Conservation (phyloP, 148 eudicot genomes). For the Selenicereus undatus region DNA sequence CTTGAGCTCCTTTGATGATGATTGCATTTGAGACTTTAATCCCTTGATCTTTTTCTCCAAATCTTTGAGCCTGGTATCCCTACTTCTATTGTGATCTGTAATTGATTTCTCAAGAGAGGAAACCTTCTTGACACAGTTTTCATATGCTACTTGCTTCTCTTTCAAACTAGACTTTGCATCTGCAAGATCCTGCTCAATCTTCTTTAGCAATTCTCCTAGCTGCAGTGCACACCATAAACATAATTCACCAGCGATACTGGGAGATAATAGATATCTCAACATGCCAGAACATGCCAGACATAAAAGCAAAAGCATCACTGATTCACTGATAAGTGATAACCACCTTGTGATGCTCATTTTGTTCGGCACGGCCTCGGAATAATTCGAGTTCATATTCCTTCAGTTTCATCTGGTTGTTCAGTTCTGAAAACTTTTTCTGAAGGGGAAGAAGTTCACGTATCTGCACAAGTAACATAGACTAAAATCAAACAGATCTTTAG, state of each 20-base stretch:
- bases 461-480: slow-evolving; percentile 32
- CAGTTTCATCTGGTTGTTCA: slow-evolving; percentile 70
- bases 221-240: slow-evolving; percentile 28
- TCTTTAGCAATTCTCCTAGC: slow-evolving; percentile 84
- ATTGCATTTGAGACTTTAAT: slow-evolving; percentile 67
- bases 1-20: slow-evolving; percentile 82
- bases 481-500: not conserved
- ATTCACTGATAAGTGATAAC: not conserved
- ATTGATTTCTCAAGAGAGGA: slow-evolving; percentile 71
- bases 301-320: slow-evolving; percentile 9
- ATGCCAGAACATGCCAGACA: not conserved
- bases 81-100: slow-evolving; percentile 60
- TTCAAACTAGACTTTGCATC: slow-evolving; percentile 64
- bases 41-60: slow-evolving; percentile 78
- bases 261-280: not conserved
- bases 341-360: slow-evolving; percentile 98
- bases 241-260: not conserved
- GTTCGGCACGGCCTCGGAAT: slow-evolving; percentile 76
- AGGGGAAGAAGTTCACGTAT: slow-evolving; percentile 73
- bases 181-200: slow-evolving; percentile 77
- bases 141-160: slow-evolving; percentile 54
- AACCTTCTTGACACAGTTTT: slow-evolving; percentile 59
- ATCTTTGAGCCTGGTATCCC: slow-evolving; percentile 73
- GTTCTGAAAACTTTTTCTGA: slow-evolving; percentile 65
- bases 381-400: slow-evolving; percentile 84